These are phyloP conservation scores for Albatrellus sp. DNA, from an alignment of 1,284 basidiomycete genomes.

Conservation along the genomic window DNA sequence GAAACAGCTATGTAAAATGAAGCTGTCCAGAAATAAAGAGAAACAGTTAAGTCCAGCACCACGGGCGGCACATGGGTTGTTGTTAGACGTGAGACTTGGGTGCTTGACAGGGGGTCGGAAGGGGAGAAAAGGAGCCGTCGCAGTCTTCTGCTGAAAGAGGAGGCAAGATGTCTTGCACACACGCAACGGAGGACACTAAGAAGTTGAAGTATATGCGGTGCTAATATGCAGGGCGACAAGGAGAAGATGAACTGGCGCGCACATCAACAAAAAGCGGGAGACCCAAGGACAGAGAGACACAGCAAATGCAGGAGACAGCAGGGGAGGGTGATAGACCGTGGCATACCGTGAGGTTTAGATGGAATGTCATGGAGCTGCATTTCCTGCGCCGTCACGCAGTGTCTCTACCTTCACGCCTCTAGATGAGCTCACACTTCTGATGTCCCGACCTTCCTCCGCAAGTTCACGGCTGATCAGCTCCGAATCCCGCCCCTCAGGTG, in stretches of 20 bases:
- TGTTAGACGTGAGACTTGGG: background rate
- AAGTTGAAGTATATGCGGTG: background rate
- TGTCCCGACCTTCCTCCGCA: conserved; percentile 73
- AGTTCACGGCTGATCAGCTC: conserved; percentile 53
- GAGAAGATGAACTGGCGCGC: background rate
- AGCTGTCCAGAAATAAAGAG: background rate
- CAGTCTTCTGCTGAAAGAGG: background rate
- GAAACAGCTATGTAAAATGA: background rate
- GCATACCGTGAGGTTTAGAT: conserved; percentile 17
- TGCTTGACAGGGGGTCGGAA: background rate
- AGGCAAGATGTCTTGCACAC: background rate
- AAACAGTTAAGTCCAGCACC: background rate
- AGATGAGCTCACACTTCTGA: conserved; percentile 65
- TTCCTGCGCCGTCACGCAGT: conserved; percentile 37
- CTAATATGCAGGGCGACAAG: background rate
- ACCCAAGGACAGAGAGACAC: background rate
- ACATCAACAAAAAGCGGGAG: background rate
- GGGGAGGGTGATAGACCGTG: background rate
- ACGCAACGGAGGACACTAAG: background rate
- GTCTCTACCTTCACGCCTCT: conserved; percentile 69
- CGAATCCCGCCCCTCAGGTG: conserved; percentile 28
- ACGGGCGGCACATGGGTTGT: background rate
- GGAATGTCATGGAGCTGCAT: conserved; percentile 32
- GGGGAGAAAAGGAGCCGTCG: background rate
- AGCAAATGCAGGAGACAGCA: background rate